Percentiles rank a stretch among this genome's conserved stretches.
These are phyloP conservation scores for Drechmeria coniospora DNA, from an alignment of 2,329 filamentous ascomycete genomes.

Conservation along the genomic window DNA sequence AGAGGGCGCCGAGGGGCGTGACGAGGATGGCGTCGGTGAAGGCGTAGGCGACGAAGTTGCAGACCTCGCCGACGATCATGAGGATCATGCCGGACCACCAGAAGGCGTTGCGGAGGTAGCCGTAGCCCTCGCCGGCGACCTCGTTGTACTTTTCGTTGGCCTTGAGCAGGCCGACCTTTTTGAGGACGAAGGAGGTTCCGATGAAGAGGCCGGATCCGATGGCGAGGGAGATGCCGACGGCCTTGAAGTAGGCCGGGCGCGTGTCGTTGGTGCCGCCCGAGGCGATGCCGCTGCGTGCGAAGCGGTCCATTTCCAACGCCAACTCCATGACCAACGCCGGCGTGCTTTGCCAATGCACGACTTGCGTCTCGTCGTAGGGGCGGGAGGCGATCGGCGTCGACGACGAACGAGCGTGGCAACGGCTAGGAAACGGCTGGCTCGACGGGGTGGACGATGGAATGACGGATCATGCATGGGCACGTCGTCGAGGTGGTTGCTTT, in stretches of 20 bases:
- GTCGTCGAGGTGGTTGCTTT: too few relatives aligned
- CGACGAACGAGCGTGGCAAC: too few relatives aligned
- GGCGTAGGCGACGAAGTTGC: slow-evolving; percentile 93
- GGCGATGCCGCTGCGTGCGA: not conserved
- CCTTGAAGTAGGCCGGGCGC: slow-evolving; percentile 53
- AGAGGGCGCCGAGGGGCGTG: slow-evolving; percentile 78
- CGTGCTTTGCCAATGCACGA: not conserved
- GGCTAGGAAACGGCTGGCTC: too few relatives aligned
- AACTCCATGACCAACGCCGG: too few relatives aligned
- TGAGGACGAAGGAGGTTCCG: slow-evolving; percentile 85
- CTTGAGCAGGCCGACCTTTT: slow-evolving; percentile 80
- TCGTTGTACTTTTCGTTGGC: slow-evolving; percentile 96
- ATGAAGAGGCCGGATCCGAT: slow-evolving; percentile 85
- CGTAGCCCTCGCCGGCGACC: slow-evolving; percentile 88
- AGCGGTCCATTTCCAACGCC: not conserved
- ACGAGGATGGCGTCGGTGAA: slow-evolving; percentile 95
- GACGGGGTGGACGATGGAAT: too few relatives aligned
- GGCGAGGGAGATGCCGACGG: slow-evolving; percentile 72
- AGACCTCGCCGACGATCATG: slow-evolving; percentile 93
- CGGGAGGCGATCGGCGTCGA: too few relatives aligned
- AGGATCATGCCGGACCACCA: slow-evolving; percentile 96
- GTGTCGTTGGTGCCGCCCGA: slow-evolving; percentile 4
- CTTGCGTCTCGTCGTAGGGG: not conserved
- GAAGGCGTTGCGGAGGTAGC: slow-evolving; percentile 84
- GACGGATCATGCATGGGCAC: too few relatives aligned